These are phyloP conservation scores for Phaffomyces opuntiae DNA, from an alignment of 805 yeast species.

Conservation along the genomic window DNA sequence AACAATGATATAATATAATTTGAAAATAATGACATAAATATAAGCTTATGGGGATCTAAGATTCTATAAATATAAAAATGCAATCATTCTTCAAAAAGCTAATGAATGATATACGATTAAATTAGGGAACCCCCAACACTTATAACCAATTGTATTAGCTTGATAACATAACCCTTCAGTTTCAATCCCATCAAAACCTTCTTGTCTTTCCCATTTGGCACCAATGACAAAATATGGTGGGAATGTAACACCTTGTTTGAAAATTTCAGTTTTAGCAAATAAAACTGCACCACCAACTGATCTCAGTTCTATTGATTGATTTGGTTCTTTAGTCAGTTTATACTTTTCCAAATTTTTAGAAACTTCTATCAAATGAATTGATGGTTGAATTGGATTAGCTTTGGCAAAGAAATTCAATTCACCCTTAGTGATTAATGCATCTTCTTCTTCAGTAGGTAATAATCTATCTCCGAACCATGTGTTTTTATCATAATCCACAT, in stretches of 20 bases:
- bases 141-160: slow-evolving; percentile 37
- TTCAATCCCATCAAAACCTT: slow-evolving; percentile 49
- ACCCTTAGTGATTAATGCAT: slow-evolving; percentile 8
- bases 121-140: slow-evolving; percentile 46
- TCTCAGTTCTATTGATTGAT: background rate
- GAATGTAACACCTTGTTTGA: slow-evolving; percentile 39
- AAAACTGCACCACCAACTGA: slow-evolving; percentile 13
- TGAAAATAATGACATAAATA: no score
- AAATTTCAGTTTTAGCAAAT: slow-evolving; percentile 36
- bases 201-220: slow-evolving; percentile 36
- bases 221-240: slow-evolving; percentile 42
- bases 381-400: background rate
- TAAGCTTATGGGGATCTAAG: no score
- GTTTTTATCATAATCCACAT: slow-evolving; percentile 28
- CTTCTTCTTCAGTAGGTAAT: slow-evolving; percentile 20
- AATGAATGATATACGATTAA: slow-evolving; percentile 15
- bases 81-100: background rate
- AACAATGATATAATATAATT: no score
- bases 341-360: background rate
- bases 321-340: background rate
- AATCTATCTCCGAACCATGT: slow-evolving; percentile 28
- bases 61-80: background rate
- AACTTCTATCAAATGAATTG: background rate
- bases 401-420: slow-evolving; percentile 8
- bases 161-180: slow-evolving; percentile 47